A percentile compares a stretch with the other conserved stretches of the same genome.
Evolutionary conservation across 495 filamentous ascomycete species (phyloP).

Genomic region (Hyaloscypha bicolor): DNA sequence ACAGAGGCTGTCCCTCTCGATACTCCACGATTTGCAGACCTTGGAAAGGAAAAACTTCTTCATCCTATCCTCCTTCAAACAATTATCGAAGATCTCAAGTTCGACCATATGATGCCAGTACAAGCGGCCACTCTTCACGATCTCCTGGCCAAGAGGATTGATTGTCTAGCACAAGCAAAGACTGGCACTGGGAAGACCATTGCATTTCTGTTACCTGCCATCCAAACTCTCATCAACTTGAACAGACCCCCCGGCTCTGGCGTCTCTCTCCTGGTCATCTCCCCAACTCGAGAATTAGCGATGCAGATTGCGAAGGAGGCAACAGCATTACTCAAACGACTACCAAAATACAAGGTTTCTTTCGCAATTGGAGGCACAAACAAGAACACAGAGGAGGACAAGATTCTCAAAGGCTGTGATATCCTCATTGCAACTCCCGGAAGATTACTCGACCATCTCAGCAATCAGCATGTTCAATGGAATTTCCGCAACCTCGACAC

Average conservation of each 20-base stretch:
- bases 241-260: constrained; percentile 34
- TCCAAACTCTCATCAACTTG: constrained; percentile 59
- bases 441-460: constrained; percentile 63
- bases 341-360: constrained; percentile 37
- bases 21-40: constrained; percentile 39
- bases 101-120: constrained; percentile 48
- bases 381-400: constrained; percentile 37
- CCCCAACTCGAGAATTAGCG: constrained; percentile 67
- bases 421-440: constrained; percentile 67
- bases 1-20: constrained; percentile 32
- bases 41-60: constrained; percentile 39
- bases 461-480: constrained; percentile 43
- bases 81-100: constrained; percentile 43
- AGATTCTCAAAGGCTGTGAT: constrained; percentile 41
- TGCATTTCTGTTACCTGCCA: constrained; percentile 66
- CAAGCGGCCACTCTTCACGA: constrained; percentile 44
- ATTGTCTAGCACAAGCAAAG: constrained; percentile 61
- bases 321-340: constrained; percentile 35
- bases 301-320: constrained; percentile 66
- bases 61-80: constrained; percentile 40
- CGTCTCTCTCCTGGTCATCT: constrained; percentile 64
- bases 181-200: constrained; percentile 72
- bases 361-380: constrained; percentile 45
- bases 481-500: constrained; percentile 56
- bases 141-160: constrained; percentile 37